Conservation (phyloP, 2,329 filamentous ascomycete species). For the Cryphonectria nitschkei region DNA sequence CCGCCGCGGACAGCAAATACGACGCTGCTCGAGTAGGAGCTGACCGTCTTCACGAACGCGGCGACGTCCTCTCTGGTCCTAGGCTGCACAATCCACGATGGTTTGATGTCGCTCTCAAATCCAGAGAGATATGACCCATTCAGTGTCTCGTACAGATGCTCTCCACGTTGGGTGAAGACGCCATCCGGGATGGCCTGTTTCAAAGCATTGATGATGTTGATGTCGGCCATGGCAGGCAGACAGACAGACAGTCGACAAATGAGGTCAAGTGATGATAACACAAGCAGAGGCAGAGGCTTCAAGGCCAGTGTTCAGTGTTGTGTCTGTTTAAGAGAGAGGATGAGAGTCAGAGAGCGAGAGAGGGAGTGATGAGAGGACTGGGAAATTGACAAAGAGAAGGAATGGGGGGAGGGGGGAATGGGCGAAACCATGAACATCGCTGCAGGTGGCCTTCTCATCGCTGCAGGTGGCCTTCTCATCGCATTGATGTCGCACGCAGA, state of each 20-base stretch:
- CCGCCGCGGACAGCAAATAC: constrained; percentile 39
- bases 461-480: too few species aligned
- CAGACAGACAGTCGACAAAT: background rate
- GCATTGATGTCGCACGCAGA: too few species aligned
- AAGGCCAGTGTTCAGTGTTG: too few species aligned
- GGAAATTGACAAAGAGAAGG: too few species aligned
- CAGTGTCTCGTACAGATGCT: background rate
- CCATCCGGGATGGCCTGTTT: background rate
- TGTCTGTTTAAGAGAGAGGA: too few species aligned
- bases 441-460: too few species aligned
- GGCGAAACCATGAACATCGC: too few species aligned
- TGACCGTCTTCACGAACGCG: constrained; percentile 25
- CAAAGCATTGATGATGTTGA: background rate
- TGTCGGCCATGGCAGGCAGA: background rate
- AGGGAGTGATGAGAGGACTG: background rate
- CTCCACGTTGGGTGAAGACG: background rate
- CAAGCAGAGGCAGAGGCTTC: background rate
- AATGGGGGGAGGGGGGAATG: too few species aligned
- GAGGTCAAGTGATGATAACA: background rate
- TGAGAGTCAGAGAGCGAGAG: too few species aligned
- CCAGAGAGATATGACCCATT: constrained; percentile 30
- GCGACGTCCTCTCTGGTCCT: constrained; percentile 27
- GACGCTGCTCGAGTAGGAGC: background rate
- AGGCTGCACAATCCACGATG: constrained; percentile 29
- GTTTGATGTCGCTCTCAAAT: constrained; percentile 27